Conservation (phyloP, 2,329 filamentous ascomycete species). For the Colletotrichum camelliae region DNA sequence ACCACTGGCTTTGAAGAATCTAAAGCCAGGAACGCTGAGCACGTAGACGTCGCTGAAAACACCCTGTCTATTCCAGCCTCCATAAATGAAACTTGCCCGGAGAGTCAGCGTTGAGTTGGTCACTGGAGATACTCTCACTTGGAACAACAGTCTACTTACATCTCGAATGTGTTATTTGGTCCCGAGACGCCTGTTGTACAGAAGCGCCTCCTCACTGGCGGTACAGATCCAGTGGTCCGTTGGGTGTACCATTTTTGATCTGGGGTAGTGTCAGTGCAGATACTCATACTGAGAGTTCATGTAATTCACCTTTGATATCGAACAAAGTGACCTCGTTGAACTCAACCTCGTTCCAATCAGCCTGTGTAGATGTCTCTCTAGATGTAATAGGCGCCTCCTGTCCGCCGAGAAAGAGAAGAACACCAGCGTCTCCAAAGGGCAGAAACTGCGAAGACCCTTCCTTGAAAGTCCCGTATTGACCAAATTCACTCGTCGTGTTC, state of each 20-base stretch:
- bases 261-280: neutral
- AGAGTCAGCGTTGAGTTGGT: neutral
- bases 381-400: conserved; percentile 26
- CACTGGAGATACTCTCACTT: fast-evolving
- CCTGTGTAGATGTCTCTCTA: too few species aligned
- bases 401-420: conserved; percentile 38
- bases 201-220: neutral
- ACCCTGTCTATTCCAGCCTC: neutral
- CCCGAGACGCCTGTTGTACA: neutral
- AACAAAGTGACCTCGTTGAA: conserved; percentile 30
- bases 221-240: fast-evolving
- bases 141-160: neutral
- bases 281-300: neutral
- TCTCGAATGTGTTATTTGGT: neutral
- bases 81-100: neutral
- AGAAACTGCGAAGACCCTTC: conserved; percentile 34
- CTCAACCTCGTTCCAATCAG: conserved; percentile 20
- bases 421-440: conserved; percentile 36
- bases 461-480: conserved; percentile 29
- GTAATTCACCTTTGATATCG: neutral
- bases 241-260: neutral
- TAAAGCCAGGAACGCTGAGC: neutral
- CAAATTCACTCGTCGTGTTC: conserved; percentile 30
- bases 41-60: neutral
- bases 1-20: neutral